phyloP scores from a whole-genome alignment of 2,329 filamentous ascomycete genomes.

The Didymella pinodella region DNA sequence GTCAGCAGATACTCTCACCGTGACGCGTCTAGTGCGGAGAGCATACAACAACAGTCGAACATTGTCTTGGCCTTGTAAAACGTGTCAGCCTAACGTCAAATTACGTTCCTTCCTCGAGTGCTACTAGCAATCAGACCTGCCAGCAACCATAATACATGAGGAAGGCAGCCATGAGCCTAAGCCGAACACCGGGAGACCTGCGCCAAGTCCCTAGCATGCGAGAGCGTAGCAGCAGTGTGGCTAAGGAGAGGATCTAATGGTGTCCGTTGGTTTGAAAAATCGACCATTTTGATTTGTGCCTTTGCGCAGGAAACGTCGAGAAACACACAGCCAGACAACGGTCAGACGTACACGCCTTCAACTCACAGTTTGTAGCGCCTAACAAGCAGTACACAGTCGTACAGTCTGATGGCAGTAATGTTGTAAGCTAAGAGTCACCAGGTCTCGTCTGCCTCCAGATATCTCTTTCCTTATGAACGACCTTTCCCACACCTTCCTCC shows the following conservation, averaged over 20 bases:
- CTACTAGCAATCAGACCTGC: background rate
- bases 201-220: too few relatives aligned
- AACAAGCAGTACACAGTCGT: background rate
- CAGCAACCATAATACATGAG: background rate
- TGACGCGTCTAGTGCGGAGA: background rate
- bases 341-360: background rate
- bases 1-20: conserved; percentile 1
- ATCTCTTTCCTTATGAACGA: too few relatives aligned
- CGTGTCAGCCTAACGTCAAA: background rate
- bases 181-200: too few relatives aligned
- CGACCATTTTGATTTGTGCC: too few relatives aligned
- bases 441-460: too few relatives aligned
- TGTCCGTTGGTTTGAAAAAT: background rate
- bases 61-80: background rate
- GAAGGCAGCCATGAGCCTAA: background rate
- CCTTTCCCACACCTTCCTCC: background rate
- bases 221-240: background rate
- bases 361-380: background rate
- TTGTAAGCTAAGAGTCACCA: too few relatives aligned
- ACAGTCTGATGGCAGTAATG: too few relatives aligned
- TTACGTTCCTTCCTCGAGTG: background rate
- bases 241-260: background rate
- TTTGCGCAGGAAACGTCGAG: too few relatives aligned
- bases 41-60: background rate
- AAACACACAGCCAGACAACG: background rate